Evolutionary conservation across 192 early-diverging fungal species (phyloP), one percentile per base, ranked within the genome.

Genomic region (Umbelopsis ramanniana): DNA sequence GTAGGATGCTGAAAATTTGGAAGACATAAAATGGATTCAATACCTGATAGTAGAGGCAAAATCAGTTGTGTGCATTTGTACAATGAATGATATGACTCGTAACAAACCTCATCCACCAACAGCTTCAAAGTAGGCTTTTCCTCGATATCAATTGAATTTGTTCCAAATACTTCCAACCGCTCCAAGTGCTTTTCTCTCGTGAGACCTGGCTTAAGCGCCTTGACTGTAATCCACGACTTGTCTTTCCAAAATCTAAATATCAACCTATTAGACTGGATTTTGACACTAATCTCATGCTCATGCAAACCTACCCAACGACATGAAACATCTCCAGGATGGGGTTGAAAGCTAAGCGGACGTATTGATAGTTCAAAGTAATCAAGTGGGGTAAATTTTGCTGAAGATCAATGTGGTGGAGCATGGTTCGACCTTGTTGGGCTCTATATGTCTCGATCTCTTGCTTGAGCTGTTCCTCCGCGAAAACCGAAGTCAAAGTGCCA

Each of bases 1-100:
- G 83, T 6, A 91, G 52, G 22, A 94, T 88, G 54, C 90, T 92
- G 52, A 89, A 88, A 7, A 87, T 88, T 74, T 93, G 93, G 70
- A 94, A 94, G 57, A 94, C 85, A 79, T 92, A 93, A 76, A 94
- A 94, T 22, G 93, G 93, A 72, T 94, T 88, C 21, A 94, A 79
- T 17, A 92, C 83, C 81, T 82, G 47, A 6, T 43, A 43, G 29
- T 29, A 29, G 29, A 29, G 10, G 38, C 23, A n/a, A 21, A 11
- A n/a, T 33, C 3, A 24, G 24, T 50, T n/a, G 15, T 45, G 15
- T 6, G 7, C 14, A 19, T 72, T 21, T 17, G 10, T 22, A 33
- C 19, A 23, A 29, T 46, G 6, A 55, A n/a, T 2, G 12, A 4
- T n/a, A 35, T 57, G 12, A 22, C 17, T 6, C 12, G 21, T 63